phyloP scores from a whole-genome alignment of 1,284 basidiomycete genomes.

The Rhodotorula sp. region DNA sequence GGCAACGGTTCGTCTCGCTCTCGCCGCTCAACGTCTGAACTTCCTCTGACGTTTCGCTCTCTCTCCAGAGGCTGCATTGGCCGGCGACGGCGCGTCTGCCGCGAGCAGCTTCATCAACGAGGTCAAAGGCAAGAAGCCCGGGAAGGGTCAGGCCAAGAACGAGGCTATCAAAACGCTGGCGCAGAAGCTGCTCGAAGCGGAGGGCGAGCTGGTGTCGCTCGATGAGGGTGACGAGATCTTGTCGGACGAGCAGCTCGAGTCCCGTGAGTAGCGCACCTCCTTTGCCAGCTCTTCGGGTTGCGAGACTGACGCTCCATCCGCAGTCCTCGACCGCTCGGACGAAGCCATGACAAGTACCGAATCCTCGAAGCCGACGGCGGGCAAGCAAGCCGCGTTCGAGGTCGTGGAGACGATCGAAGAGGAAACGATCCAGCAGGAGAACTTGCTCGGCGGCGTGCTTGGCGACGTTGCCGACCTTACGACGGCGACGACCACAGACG shows the following conservation, averaged over 20 bases:
- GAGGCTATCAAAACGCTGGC: slow-evolving; percentile 10
- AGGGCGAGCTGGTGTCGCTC: slow-evolving; percentile 27
- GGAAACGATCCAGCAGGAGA: slow-evolving; percentile 5
- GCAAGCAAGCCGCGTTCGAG: slow-evolving; percentile 13
- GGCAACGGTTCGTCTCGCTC: slow-evolving; percentile 15
- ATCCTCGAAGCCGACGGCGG: neutral
- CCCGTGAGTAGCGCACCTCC: slow-evolving; percentile 5
- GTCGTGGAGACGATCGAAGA: slow-evolving; percentile 36
- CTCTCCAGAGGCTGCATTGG: neutral
- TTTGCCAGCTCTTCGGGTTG: no score
- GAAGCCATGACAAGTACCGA: slow-evolving; percentile 19
- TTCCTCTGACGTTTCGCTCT: neutral
- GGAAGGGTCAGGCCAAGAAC: slow-evolving; percentile 5
- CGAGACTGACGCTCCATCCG: neutral
- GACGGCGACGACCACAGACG: neutral
- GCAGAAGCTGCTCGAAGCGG: slow-evolving; percentile 14
- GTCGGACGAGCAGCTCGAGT: slow-evolving; percentile 26
- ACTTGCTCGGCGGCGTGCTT: slow-evolving; percentile 16
- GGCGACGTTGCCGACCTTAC: neutral
- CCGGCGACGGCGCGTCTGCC: slow-evolving; percentile 4
- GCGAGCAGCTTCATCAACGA: slow-evolving; percentile 20
- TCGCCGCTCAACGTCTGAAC: no score
- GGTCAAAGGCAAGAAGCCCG: slow-evolving; percentile 2
- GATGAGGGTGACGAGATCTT: slow-evolving; percentile 28
- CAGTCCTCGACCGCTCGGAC: slow-evolving; percentile 35